Evolutionary conservation across 805 yeast genomes (phyloP).

Genomic region (Saccharomycopsis sp.): DNA sequence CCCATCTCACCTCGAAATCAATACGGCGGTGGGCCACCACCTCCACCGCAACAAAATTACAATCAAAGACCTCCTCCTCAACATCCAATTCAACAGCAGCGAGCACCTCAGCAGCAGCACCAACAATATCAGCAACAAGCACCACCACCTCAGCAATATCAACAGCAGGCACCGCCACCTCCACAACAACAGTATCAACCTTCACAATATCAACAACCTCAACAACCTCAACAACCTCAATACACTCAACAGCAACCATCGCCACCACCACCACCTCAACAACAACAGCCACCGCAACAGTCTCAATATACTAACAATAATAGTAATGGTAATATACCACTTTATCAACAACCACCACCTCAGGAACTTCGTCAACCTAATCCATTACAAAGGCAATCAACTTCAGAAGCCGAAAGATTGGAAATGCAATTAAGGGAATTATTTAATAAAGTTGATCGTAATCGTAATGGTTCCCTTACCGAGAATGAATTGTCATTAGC

Average conservation of each 20-base stretch:
- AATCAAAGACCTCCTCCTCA: constrained; percentile 22
- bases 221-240: constrained; percentile 12
- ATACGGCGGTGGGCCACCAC: no score
- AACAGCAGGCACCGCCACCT: constrained; percentile 5
- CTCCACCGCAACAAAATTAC: constrained; percentile 15
- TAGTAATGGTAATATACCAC: neutral
- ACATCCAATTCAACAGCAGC: constrained; percentile 20
- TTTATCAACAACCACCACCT: constrained; percentile 15
- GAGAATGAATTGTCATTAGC: constrained; percentile 54
- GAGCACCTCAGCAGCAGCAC: constrained; percentile 4
- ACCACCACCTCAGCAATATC: constrained; percentile 10
- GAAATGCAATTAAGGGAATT: constrained; percentile 43
- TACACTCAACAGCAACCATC: constrained; percentile 4
- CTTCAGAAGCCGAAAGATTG: constrained; percentile 23
- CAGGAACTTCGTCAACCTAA: constrained; percentile 18
- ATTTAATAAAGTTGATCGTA: constrained; percentile 49
- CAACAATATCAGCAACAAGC: constrained; percentile 6
- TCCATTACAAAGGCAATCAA: constrained; percentile 14
- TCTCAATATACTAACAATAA: neutral
- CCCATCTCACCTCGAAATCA: no score
- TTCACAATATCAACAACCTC: constrained; percentile 10
- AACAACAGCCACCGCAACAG: neutral
- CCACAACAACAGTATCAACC: constrained; percentile 19
- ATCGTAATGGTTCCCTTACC: constrained; percentile 46
- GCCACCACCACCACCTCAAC: neutral